These are phyloP conservation scores for Chrysoporthe puriensis DNA, from an alignment of 2,329 filamentous ascomycete species.

Conservation along the genomic window DNA sequence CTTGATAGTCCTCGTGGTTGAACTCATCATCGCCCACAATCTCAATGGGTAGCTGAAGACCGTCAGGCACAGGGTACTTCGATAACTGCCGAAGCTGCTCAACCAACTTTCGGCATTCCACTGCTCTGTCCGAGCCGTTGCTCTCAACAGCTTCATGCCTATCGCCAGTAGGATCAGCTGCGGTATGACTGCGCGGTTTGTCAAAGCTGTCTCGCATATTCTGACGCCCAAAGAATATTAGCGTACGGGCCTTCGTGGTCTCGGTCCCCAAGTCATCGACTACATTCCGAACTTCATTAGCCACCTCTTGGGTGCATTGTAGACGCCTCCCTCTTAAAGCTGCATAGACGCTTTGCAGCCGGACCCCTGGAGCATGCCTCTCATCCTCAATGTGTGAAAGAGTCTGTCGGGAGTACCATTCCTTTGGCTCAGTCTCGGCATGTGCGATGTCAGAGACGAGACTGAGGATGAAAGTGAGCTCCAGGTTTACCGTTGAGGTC, in stretches of 20 bases:
- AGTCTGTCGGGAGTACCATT: conserved; percentile 29
- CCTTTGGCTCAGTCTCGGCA: conserved; percentile 21
- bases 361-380: conserved; percentile 22
- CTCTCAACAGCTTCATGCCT: not conserved
- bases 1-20: conserved; percentile 39
- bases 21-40: conserved; percentile 53
- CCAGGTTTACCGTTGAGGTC: conserved; percentile 28
- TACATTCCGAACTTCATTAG: conserved; percentile 67
- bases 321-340: conserved; percentile 59
- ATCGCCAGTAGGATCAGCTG: not conserved
- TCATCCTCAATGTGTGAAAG: conserved; percentile 29
- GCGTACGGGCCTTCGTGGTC: conserved; percentile 62
- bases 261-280: conserved; percentile 65
- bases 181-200: conserved; percentile 8
- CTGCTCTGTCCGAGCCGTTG: not conserved
- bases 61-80: conserved; percentile 41
- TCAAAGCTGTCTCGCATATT: conserved; percentile 27
- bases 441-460: conserved; percentile 29
- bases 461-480: conserved; percentile 29
- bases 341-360: conserved; percentile 55
- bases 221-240: conserved; percentile 52
- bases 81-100: conserved; percentile 42
- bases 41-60: conserved; percentile 58
- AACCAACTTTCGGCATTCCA: conserved; percentile 32
- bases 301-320: conserved; percentile 69